Evolutionary conservation across 768 basidiomycete species (phyloP).

Genomic region (Boletus vermiculosoides): DNA sequence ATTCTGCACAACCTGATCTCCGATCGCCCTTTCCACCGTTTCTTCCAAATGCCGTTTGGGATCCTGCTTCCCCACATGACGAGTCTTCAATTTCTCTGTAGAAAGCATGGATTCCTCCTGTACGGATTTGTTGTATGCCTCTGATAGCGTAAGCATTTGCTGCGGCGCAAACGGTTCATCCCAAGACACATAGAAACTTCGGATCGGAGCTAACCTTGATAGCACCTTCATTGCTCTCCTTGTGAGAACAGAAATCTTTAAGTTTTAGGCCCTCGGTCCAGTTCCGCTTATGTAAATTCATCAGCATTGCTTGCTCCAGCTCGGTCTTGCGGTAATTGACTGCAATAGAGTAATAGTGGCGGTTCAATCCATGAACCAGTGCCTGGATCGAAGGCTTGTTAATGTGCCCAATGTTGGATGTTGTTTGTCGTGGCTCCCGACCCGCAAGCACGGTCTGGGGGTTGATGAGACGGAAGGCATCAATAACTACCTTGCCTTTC

Average conservation of each 20-base stretch:
- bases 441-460: slow-evolving; percentile 88
- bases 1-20: slow-evolving; percentile 94
- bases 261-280: slow-evolving; percentile 98
- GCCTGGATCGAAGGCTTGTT: slow-evolving; percentile 99
- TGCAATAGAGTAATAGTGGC: slow-evolving; percentile 97
- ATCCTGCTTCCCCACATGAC: slow-evolving; percentile 97
- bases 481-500: slow-evolving; percentile 98
- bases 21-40: slow-evolving; percentile 97
- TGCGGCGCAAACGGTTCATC: slow-evolving; percentile 17
- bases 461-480: slow-evolving; percentile 96
- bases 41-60: slow-evolving; percentile 98
- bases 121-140: slow-evolving; percentile 96
- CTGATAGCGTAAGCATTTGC: slow-evolving; percentile 88
- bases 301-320: slow-evolving; percentile 96
- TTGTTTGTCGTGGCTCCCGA: slow-evolving; percentile 94
- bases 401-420: slow-evolving; percentile 97
- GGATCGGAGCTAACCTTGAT: slow-evolving; percentile 71
- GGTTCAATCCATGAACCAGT: slow-evolving; percentile 94
- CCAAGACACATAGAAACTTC: slow-evolving; percentile 14
- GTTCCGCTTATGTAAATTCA: slow-evolving; percentile 98
- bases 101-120: slow-evolving; percentile 97
- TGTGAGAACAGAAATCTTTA: slow-evolving; percentile 85
- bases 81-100: slow-evolving; percentile 90
- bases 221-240: slow-evolving; percentile 85
- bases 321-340: slow-evolving; percentile 99